Percentiles rank a stretch among this genome's conserved stretches.
phyloP scores from a whole-genome alignment of 108 stramenopile species.

The Nitzschia sp. region DNA sequence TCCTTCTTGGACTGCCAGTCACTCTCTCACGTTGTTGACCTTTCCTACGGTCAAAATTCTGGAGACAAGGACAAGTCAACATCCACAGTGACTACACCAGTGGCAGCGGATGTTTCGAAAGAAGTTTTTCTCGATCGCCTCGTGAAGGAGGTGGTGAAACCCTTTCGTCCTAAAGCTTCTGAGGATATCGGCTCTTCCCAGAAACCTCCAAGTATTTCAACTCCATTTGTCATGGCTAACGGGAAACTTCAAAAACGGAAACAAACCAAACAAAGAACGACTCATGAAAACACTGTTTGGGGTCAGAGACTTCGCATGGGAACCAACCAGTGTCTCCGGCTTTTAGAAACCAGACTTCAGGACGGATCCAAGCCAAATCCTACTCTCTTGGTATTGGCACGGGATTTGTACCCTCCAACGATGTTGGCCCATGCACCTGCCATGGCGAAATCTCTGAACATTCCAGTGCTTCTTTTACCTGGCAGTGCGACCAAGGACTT shows the following conservation, averaged over 20 bases:
- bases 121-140: slow-evolving; percentile 67
- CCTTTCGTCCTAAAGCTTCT: slow-evolving; percentile 12
- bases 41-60: not conserved
- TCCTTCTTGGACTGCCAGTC: slow-evolving; percentile 30
- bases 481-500: slow-evolving; percentile 67
- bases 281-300: slow-evolving; percentile 14
- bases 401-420: slow-evolving; percentile 66
- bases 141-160: slow-evolving; percentile 59
- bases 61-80: not conserved
- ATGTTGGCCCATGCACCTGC: slow-evolving; percentile 57
- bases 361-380: slow-evolving; percentile 12
- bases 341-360: slow-evolving; percentile 35
- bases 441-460: slow-evolving; percentile 28
- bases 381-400: slow-evolving; percentile 47
- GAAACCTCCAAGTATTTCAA: too few species aligned
- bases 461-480: slow-evolving; percentile 55
- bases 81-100: slow-evolving; percentile 28
- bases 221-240: slow-evolving; percentile 15
- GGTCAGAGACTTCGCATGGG: slow-evolving; percentile 47
- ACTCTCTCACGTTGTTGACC: slow-evolving; percentile 20
- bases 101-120: slow-evolving; percentile 44
- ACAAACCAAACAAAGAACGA: not conserved
- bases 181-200: too few species aligned
- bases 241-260: slow-evolving; percentile 15
- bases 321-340: slow-evolving; percentile 66